phyloP scores from a whole-genome alignment of 1,139 yeast genomes.

The Candida tetrigidarum region DNA sequence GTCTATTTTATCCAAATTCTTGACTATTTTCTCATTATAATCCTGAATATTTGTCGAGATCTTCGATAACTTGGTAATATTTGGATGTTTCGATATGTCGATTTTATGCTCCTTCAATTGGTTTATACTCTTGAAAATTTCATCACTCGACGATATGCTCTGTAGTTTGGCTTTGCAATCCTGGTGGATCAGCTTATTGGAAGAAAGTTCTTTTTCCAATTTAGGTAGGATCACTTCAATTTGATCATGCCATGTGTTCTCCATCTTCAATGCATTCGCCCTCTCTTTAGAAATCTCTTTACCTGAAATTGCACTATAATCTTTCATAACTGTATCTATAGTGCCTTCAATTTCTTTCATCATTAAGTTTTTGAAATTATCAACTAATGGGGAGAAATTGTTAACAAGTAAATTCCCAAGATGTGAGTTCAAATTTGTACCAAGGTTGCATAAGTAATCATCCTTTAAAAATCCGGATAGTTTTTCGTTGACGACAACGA shows the following conservation, averaged over 20 bases:
- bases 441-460: slow-evolving; percentile 18
- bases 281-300: slow-evolving; percentile 12
- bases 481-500: slow-evolving; percentile 20
- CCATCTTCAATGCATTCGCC: slow-evolving; percentile 7
- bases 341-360: slow-evolving; percentile 12
- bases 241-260: slow-evolving; percentile 13
- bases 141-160: slow-evolving; percentile 6
- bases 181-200: slow-evolving; percentile 8
- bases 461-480: slow-evolving; percentile 19
- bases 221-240: slow-evolving; percentile 7
- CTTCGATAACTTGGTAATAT: slow-evolving; percentile 12
- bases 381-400: slow-evolving; percentile 9
- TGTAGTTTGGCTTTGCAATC: slow-evolving; percentile 9
- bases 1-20: slow-evolving; percentile 13
- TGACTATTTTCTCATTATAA: slow-evolving; percentile 6
- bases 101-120: slow-evolving; percentile 5
- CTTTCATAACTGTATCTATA: slow-evolving; percentile 12
- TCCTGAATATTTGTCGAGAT: slow-evolving; percentile 8
- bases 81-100: slow-evolving; percentile 5
- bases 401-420: slow-evolving; percentile 13
- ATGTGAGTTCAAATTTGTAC: slow-evolving; percentile 10
- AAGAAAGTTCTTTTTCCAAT: slow-evolving; percentile 7
- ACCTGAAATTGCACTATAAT: slow-evolving; percentile 9
- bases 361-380: slow-evolving; percentile 11
- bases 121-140: slow-evolving; percentile 6